These are phyloP conservation scores for Lavandula angustifolia DNA, from an alignment of 257 asterid species.

Conservation along the genomic window DNA sequence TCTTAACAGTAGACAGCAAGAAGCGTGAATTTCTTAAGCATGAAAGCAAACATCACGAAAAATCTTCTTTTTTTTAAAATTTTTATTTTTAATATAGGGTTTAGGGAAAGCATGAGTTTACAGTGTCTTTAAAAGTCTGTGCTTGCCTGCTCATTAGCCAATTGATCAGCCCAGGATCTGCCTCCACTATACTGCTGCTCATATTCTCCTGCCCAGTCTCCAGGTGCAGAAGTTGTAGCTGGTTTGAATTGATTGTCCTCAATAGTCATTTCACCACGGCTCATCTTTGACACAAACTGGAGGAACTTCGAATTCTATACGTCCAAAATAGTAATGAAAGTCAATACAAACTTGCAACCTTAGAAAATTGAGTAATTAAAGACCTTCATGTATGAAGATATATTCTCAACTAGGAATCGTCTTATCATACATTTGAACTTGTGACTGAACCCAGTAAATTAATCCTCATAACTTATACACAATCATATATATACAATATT, in stretches of 20 bases:
- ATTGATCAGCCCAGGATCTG: slow-evolving; percentile 93
- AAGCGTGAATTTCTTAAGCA: slow-evolving; percentile 14
- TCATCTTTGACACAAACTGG: slow-evolving; percentile 98
- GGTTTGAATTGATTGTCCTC: slow-evolving; percentile 93
- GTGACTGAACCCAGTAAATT: slow-evolving; percentile 1
- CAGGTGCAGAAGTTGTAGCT: slow-evolving; percentile 62
- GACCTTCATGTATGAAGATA: slow-evolving; percentile 20
- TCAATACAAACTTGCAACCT: slow-evolving; percentile 22
- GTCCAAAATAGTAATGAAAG: slow-evolving; percentile 27
- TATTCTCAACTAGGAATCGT: slow-evolving; percentile 25
- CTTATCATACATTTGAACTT: background rate
- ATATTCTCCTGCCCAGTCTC: slow-evolving; percentile 93
- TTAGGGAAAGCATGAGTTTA: slow-evolving; percentile 1
- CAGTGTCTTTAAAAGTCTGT: slow-evolving; percentile 20
- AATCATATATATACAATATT: slow-evolving; percentile 6
- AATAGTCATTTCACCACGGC: slow-evolving; percentile 92
- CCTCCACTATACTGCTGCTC: slow-evolving; percentile 77
- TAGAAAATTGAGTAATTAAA: slow-evolving; percentile 20
- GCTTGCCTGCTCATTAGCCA: slow-evolving; percentile 81
- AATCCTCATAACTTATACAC: slow-evolving; percentile 20
- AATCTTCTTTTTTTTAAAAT: background rate
- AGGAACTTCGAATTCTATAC: slow-evolving; percentile 88
- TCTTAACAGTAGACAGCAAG: slow-evolving; percentile 7
- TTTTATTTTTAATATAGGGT: too few species aligned
- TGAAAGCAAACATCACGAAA: slow-evolving; percentile 19